Evolutionary conservation across 1,284 basidiomycete species (phyloP).

Genomic region (Chalciporus sp.): DNA sequence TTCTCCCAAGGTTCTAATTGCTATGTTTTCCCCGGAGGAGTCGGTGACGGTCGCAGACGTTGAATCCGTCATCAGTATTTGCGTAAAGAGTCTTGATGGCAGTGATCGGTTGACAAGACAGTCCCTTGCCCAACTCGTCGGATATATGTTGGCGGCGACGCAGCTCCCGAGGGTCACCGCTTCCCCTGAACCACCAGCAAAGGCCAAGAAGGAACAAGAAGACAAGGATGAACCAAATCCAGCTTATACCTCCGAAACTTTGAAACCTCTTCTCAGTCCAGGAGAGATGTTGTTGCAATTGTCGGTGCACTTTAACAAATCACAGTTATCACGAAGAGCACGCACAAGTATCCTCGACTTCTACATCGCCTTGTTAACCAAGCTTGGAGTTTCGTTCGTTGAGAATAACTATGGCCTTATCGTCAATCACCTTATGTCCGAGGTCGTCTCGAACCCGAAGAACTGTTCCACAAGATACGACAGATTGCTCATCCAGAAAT

Average conservation of each 20-base stretch:
- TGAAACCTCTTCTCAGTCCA: constrained; percentile 75
- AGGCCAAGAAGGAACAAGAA: constrained; percentile 68
- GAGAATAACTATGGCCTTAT: constrained; percentile 85
- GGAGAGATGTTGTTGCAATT: constrained; percentile 84
- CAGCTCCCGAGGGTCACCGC: constrained; percentile 71
- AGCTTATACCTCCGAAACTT: constrained; percentile 56
- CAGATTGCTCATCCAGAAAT: constrained; percentile 68
- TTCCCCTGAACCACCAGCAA: constrained; percentile 54
- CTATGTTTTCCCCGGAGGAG: constrained; percentile 63
- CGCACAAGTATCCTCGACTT: constrained; percentile 89
- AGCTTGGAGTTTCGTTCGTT: constrained; percentile 78
- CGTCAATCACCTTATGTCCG: constrained; percentile 76
- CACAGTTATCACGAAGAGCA: constrained; percentile 65
- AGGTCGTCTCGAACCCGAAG: constrained; percentile 66
- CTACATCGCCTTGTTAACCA: constrained; percentile 78
- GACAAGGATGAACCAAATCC: constrained; percentile 50
- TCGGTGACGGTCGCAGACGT: constrained; percentile 68
- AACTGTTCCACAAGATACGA: constrained; percentile 72
- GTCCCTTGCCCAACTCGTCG: constrained; percentile 78
- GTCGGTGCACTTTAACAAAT: constrained; percentile 80
- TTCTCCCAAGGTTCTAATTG: constrained; percentile 57
- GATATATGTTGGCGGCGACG: constrained; percentile 83
- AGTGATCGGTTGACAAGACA: constrained; percentile 86
- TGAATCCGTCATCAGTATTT: constrained; percentile 71
- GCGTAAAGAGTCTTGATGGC: constrained; percentile 76